phyloP scores from a whole-genome alignment of 1,284 basidiomycete genomes.

The Cryptococcus sp. region DNA sequence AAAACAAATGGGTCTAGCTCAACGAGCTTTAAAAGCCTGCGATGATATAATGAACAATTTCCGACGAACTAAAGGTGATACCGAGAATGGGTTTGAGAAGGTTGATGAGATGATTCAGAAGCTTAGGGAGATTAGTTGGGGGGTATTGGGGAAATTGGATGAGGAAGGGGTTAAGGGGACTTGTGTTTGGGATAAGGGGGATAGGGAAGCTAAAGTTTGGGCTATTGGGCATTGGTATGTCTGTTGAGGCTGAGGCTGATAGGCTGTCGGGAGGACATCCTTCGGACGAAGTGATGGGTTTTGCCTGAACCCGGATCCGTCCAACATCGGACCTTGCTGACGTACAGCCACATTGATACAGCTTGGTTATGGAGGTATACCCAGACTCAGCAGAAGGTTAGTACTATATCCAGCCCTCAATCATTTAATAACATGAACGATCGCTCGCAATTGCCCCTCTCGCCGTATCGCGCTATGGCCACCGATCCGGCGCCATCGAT shows the following conservation, averaged over 20 bases:
- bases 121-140: slow-evolving; percentile 67
- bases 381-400: slow-evolving; percentile 84
- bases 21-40: slow-evolving; percentile 69
- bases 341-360: slow-evolving; percentile 65
- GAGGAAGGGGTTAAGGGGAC: slow-evolving; percentile 59
- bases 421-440: neutral
- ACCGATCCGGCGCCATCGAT: neutral
- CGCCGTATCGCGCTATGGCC: too few species aligned
- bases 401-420: too few species aligned
- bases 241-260: too few species aligned
- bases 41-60: slow-evolving; percentile 87
- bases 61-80: slow-evolving; percentile 53
- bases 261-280: too few species aligned
- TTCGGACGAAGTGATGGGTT: neutral
- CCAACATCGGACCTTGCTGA: neutral
- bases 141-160: slow-evolving; percentile 60
- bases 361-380: slow-evolving; percentile 87
- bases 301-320: too few species aligned
- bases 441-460: neutral
- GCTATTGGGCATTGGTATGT: slow-evolving; percentile 30
- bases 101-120: slow-evolving; percentile 31
- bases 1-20: slow-evolving; percentile 59
- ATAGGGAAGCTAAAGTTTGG: slow-evolving; percentile 19
- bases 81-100: slow-evolving; percentile 7
- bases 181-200: slow-evolving; percentile 7